Base-by-base conservation (phyloP, 2,329 filamentous ascomycete genomes). In the Colletotrichum spinosum region DNA sequence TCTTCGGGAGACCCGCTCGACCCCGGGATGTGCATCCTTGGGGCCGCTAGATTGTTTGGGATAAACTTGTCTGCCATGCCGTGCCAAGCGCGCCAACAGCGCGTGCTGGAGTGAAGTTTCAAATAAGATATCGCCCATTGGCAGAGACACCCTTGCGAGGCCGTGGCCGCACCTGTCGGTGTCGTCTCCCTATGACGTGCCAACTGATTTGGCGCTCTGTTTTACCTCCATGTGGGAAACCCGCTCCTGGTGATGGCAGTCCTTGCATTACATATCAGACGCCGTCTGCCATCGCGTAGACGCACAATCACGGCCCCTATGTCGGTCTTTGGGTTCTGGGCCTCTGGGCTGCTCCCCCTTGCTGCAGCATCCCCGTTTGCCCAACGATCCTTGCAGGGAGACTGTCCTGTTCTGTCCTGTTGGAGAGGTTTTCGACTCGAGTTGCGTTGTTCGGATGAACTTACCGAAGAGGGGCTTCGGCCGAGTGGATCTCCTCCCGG, bases 161-260 rank as follows among this genome's bases (percentile, higher is more conserved):
- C 33, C 54, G 33, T 58, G 13, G 45, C 45, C 52, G 45, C 52
- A 8, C 17, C 41, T 52, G 25, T 42, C 48, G 48, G 11, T 34
- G 44, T 12, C 17, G 35, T 51, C 42, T 60, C 61, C 60, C 25
- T 60, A 64, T 64, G 61, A 64, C 61, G 61, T 54, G 55, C 42
- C 12, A 48, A 10, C 44, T n/a, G 50, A 64, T 64, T 60, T 64
- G 35, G 17, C 10, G 2, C 3, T 25, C 8, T 49, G 52, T 50
- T 56, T 53, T 63, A 53, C 52, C 35, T 57, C 48, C 41, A 63
- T 62, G 52, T 35, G 46, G 44, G 33, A 41, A 25, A 39, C 33
- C 55, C 55, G 38, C 45, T 15, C 17, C 46, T 17, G 10, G 10
- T 12, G 8, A 25, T 25, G 25, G 25, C 25, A 25, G 25, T 25